Conservation (phyloP, 805 yeast species). For the Lachancea kluyveri region DNA sequence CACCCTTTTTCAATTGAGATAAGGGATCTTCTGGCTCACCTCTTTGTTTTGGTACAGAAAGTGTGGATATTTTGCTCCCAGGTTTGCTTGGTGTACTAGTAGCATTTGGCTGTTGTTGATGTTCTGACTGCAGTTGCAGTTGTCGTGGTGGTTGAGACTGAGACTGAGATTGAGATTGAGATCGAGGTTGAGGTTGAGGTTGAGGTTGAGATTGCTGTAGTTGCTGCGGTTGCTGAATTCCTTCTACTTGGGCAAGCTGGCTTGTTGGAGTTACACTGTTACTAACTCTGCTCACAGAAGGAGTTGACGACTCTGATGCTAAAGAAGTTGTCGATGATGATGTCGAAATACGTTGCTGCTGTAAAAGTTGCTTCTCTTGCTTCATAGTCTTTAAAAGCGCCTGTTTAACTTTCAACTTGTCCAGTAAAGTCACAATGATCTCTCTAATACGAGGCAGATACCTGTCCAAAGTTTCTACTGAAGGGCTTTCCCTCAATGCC, state of each 20-base stretch:
- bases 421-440: slow-evolving; percentile 74
- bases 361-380: slow-evolving; percentile 14
- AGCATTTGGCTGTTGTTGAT: slow-evolving; percentile 1
- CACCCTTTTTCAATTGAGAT: slow-evolving; percentile 72
- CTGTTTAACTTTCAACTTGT: slow-evolving; percentile 77
- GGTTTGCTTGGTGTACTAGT: slow-evolving; percentile 4
- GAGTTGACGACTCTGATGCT: too few species aligned
- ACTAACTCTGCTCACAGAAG: slow-evolving; percentile 5
- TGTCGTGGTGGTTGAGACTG: slow-evolving; percentile 1
- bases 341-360: too few species aligned
- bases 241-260: too few species aligned
- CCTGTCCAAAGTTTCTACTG: slow-evolving; percentile 72
- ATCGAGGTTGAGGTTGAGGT: neutral
- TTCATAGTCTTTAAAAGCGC: slow-evolving; percentile 31
- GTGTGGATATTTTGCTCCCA: slow-evolving; percentile 6
- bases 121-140: slow-evolving; percentile 5
- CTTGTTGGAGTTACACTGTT: too few species aligned
- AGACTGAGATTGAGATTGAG: too few species aligned
- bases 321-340: too few species aligned
- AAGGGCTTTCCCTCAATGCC: slow-evolving; percentile 78
- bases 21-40: slow-evolving; percentile 48
- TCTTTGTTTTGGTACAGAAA: slow-evolving; percentile 10
- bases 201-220: slow-evolving; percentile 6
- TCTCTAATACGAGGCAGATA: slow-evolving; percentile 82
- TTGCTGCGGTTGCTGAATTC: slow-evolving; percentile 1